Base-by-base conservation (phyloP, 768 basidiomycete species). In the Sistotremastrum niveocremeum region DNA sequence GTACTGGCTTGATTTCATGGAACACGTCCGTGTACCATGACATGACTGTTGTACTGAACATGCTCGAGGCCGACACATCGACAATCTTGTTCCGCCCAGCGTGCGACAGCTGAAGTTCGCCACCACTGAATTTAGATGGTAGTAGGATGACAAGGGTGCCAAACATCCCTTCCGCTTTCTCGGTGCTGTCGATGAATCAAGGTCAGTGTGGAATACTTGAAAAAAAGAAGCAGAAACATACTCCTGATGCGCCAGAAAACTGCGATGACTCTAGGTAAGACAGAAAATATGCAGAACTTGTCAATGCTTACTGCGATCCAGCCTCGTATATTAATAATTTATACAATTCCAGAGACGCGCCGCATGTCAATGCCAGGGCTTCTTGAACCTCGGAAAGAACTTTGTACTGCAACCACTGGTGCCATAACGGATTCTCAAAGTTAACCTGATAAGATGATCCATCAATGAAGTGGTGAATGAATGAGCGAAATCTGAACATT, bases 1-100 rank as follows among this genome's bases (percentile, higher is more conserved):
- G 69, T 38, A 74, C 58, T 5, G 68, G 66, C 48, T 69, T 70
- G 49, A 74, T 65, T 59, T 71, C 70, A 53, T 73, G 71, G 40
- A 57, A 58, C 41, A 73, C 73, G 46, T 73, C 73, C 29, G 70
- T 73, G 52, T 75, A 73, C 71, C 73, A 77, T 1, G 73, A 62
- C 3, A 74, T 56, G 9, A 70, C 54, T 1, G 66, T 56, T 0
- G 68, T 71, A 3, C 55, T 54, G 5, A 57, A 42, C 1, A 57
- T 43, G n/a, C 68, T 67, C 7, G 51, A 47, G 2, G 50, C 10
- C 2, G 65, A 54, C 4, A 63, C 53, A 52, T 73, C 66, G 49
- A 73, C 60, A 6, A 63, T 56, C 43, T 61, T 54, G 4, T 55
- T 57, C 6, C 53, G 51, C 10, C 52, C 51, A 1, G 59, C 59